Conservation (phyloP, 208 protist species). For the Perkinsela sp. region DNA sequence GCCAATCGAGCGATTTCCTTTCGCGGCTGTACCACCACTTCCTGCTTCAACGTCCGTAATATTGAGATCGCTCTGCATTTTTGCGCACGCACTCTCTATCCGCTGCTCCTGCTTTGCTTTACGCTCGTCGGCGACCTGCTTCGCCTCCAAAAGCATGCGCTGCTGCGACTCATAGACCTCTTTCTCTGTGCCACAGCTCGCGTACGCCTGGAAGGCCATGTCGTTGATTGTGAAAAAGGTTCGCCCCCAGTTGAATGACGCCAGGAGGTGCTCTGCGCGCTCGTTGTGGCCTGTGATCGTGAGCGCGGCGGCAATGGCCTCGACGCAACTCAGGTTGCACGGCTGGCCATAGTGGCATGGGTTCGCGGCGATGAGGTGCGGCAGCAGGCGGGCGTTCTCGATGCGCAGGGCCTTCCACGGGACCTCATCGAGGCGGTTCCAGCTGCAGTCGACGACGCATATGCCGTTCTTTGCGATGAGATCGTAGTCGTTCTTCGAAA, state of each 20-base stretch:
- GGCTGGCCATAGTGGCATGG: constrained; percentile 95
- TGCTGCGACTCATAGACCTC: constrained; percentile 36
- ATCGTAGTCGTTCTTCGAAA: constrained; percentile 71
- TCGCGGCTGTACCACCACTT: not conserved
- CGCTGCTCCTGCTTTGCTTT: not conserved
- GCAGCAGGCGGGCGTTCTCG: constrained; percentile 58
- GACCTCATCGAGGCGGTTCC: constrained; percentile 75
- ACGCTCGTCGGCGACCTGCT: not conserved
- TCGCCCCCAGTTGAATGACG: constrained; percentile 84
- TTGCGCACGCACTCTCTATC: not conserved
- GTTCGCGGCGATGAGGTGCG: constrained; percentile 92
- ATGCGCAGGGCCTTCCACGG: constrained; percentile 76
- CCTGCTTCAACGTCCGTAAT: not conserved
- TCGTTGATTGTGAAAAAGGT: constrained; percentile 80
- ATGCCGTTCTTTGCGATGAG: constrained; percentile 55
- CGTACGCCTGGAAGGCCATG: constrained; percentile 65
- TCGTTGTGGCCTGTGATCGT: constrained; percentile 71
- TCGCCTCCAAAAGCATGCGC: not conserved
- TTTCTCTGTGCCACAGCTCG: constrained; percentile 14
- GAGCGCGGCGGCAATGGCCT: constrained; percentile 78
- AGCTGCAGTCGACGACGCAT: constrained; percentile 97
- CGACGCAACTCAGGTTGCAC: constrained; percentile 84
- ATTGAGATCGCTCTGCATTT: not conserved
- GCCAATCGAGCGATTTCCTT: not conserved
- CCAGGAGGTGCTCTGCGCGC: constrained; percentile 61